Evolutionary conservation across 805 yeast genomes (phyloP).

Genomic region (Sugiyamaella boreocaroliniensis): DNA sequence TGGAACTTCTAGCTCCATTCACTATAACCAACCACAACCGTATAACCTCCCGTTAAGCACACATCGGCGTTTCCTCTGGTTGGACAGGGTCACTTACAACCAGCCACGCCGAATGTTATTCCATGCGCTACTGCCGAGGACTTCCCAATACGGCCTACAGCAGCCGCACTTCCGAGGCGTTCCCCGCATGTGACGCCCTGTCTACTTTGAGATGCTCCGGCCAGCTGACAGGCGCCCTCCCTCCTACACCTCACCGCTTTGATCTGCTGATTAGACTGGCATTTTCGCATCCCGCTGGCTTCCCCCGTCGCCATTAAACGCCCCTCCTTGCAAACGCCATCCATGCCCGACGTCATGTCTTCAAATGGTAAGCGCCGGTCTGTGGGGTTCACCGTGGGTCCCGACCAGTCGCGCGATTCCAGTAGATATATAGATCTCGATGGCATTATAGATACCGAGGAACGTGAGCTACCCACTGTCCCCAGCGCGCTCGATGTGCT

Average conservation of each 20-base stretch:
- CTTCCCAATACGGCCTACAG: neutral
- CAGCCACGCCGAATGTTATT: neutral
- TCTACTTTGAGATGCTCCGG: too few species aligned
- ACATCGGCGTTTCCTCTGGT: too few species aligned
- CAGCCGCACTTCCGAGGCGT: neutral
- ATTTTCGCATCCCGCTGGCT: too few species aligned
- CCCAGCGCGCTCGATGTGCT: neutral
- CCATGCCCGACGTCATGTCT: neutral
- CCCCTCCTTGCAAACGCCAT: too few species aligned
- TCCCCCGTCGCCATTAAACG: too few species aligned
- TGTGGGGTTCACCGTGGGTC: neutral
- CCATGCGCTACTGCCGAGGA: neutral
- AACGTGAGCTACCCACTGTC: neutral
- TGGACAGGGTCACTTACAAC: too few species aligned
- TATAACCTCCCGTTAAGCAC: too few species aligned
- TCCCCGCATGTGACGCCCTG: neutral
- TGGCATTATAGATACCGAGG: neutral
- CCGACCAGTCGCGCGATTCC: neutral
- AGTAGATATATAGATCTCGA: neutral
- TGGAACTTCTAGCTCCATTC: too few species aligned
- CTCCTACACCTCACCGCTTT: too few species aligned
- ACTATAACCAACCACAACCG: too few species aligned
- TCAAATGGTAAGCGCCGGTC: neutral
- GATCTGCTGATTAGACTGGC: too few species aligned
- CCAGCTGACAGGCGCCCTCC: too few species aligned